Conservation (phyloP, 352 stramenopile genomes). For the Phytophthora sp. region DNA sequence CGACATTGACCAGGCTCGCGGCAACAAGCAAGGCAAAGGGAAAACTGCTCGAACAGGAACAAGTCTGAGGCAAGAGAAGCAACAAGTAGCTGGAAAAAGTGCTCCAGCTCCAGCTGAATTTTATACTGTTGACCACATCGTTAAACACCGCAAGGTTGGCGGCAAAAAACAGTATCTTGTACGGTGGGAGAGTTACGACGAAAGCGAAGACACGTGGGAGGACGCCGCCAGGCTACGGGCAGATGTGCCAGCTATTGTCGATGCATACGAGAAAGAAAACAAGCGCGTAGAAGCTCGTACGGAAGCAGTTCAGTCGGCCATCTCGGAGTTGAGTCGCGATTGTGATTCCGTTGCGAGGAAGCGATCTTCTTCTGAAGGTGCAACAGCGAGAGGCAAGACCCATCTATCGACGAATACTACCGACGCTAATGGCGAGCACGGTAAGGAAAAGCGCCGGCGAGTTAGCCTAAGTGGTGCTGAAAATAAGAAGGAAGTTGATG, state of each 20-base stretch:
- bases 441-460: slow-evolving; percentile 14
- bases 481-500: neutral
- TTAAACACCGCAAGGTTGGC: slow-evolving; percentile 47
- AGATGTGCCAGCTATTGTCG: slow-evolving; percentile 59
- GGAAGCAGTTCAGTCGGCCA: slow-evolving; percentile 13
- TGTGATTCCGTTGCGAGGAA: slow-evolving; percentile 7
- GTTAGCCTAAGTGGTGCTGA: no score
- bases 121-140: slow-evolving; percentile 71
- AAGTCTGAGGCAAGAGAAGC: neutral
- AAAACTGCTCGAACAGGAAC: slow-evolving; percentile 15
- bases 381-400: neutral
- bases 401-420: neutral
- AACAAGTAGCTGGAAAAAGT: no score
- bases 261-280: slow-evolving; percentile 56
- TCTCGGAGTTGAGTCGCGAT: slow-evolving; percentile 9
- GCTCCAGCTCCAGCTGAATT: slow-evolving; percentile 14
- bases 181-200: slow-evolving; percentile 72
- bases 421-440: slow-evolving; percentile 9
- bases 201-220: slow-evolving; percentile 75
- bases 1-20: neutral
- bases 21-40: slow-evolving; percentile 1
- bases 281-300: neutral
- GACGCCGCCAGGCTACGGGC: slow-evolving; percentile 45
- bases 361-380: neutral
- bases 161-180: slow-evolving; percentile 66